phyloP scores from a whole-genome alignment of 2,329 filamentous ascomycete species.

The Thyridium curvatum region DNA sequence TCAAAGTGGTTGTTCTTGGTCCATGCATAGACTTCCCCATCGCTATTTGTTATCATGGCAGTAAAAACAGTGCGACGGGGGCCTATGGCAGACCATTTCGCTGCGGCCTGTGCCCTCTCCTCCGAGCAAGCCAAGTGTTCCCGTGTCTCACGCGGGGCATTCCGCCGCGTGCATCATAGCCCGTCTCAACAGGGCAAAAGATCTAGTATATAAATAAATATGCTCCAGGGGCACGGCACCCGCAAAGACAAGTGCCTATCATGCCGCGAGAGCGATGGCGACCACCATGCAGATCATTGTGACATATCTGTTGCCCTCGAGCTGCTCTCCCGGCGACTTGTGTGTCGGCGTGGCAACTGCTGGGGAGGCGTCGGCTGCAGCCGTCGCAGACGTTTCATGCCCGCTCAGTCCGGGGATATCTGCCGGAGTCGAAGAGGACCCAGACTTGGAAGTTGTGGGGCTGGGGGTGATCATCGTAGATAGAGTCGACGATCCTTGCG shows the following conservation, averaged over 20 bases:
- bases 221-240: no score
- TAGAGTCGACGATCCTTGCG: neutral
- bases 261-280: conserved; percentile 14
- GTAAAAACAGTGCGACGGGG: no score
- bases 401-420: conserved; percentile 25
- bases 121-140: no score
- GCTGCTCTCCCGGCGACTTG: conserved; percentile 14
- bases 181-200: no score
- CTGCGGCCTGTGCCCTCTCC: no score
- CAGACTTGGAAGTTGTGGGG: neutral
- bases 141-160: no score
- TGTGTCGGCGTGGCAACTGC: conserved; percentile 14
- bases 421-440: no score
- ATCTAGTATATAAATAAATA: no score
- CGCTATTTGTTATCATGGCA: neutral
- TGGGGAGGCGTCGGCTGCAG: conserved; percentile 13
- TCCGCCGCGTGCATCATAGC: no score
- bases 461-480: neutral
- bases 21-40: no score
- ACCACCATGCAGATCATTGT: conserved; percentile 15
- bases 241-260: conserved; percentile 1
- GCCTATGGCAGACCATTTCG: no score
- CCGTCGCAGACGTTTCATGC: conserved; percentile 24
- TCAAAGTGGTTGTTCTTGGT: conserved; percentile 6
- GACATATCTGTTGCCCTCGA: conserved; percentile 11